Base-by-base conservation (phyloP, 495 filamentous ascomycete species). In the Aspergillus conjunctus region DNA sequence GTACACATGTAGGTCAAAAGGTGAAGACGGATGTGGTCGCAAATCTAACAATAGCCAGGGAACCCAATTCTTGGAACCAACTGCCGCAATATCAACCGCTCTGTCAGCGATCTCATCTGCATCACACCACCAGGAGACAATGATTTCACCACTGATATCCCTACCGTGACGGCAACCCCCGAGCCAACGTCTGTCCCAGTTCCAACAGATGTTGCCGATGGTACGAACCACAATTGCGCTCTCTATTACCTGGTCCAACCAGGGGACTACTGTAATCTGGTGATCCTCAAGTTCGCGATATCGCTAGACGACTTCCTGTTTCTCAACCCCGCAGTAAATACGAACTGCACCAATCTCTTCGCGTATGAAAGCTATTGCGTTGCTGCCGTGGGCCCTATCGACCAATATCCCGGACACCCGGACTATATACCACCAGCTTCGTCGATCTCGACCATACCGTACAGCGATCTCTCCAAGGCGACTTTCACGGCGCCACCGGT, bases 301-400 rank as follows among this genome's bases (percentile, higher is more conserved):
- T 60, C 58, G n/a, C 44, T 60, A 1, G 30, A 48, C 17, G 51
- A 60, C 41, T 60, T 60, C 31, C 31, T 46, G 20, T 55, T 60
- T 30, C 51, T 60, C 26, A 60, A 60, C 32, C 30, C 39, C 5
- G 48, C 32, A 2, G 41, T 60, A 1, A 55, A 60, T 50, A 18
- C 18, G 18, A 54, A 49, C 48, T 60, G 58, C 32, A 54, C 51
- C 0, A 56, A 61, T 14, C 59, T 61, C 7, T 61, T 32, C 30
- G 51, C 43, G 4, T 37, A 56, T 4, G 51, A 53, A 9, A 49
- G 39, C 12, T 61, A 61, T 30, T 61, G 52, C 20, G 52, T 61
- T 4, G 17, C 17, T 9, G 39, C 59, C n/a, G 37, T 56, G 18
- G 59, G 52, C n/a, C 12, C 37, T 18, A 56, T 61, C 12, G 21